A percentile compares a stretch with the other conserved stretches of the same genome.
phyloP scores from a whole-genome alignment of 257 asterid species.

The Solanum paucissectum region DNA sequence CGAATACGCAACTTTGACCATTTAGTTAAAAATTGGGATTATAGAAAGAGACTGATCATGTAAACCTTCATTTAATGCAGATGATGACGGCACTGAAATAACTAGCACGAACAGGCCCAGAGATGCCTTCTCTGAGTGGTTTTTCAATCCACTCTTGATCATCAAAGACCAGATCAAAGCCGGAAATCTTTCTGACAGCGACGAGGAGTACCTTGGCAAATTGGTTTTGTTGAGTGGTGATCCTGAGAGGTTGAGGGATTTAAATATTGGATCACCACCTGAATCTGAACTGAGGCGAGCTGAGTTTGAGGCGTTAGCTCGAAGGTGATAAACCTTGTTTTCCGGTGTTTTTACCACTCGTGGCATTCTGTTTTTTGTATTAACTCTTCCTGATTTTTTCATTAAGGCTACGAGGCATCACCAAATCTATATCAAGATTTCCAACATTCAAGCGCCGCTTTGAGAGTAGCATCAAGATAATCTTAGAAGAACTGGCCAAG shows the following conservation, averaged over 20 bases:
- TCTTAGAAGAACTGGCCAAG: constrained; percentile 58
- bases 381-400: not conserved
- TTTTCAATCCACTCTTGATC: constrained; percentile 74
- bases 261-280: constrained; percentile 36
- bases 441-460: constrained; percentile 87
- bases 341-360: not conserved
- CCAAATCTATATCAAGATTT: constrained; percentile 73
- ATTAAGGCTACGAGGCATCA: constrained; percentile 73
- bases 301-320: constrained; percentile 73
- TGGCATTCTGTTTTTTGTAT: not conserved
- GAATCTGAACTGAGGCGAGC: constrained; percentile 67
- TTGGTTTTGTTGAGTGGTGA: constrained; percentile 53
- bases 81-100: constrained; percentile 50
- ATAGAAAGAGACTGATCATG: not conserved
- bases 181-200: constrained; percentile 56
- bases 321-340: constrained; percentile 40
- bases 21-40: not conserved
- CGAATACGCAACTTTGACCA: not conserved
- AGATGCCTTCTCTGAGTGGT: constrained; percentile 78
- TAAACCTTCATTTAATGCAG: constrained; percentile 22
- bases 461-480: constrained; percentile 41
- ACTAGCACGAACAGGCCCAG: constrained; percentile 73
- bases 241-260: constrained; percentile 46
- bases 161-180: constrained; percentile 88
- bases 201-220: constrained; percentile 68